A percentile compares a stretch with the other conserved stretches of the same genome.
Conservation (phyloP, 164 flowering plant genomes). For the Dillenia suffruticosa region DNA sequence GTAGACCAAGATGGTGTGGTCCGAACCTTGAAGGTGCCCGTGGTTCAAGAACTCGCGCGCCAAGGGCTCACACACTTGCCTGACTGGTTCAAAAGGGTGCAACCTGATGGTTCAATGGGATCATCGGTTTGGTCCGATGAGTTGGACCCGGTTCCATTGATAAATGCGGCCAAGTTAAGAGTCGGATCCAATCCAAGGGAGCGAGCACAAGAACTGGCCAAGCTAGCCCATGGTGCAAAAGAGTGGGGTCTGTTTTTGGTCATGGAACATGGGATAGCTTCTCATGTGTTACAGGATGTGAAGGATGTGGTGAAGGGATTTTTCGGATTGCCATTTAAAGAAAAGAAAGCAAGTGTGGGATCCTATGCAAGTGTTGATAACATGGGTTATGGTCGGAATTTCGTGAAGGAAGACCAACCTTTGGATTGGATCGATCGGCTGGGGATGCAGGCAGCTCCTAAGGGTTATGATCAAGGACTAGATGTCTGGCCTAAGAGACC, state of each 20-base stretch:
- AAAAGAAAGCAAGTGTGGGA: slow-evolving; percentile 24
- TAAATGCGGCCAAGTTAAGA: slow-evolving; percentile 15
- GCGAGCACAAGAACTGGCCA: slow-evolving; percentile 14
- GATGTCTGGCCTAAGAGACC: slow-evolving; percentile 22
- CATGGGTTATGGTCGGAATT: slow-evolving; percentile 28
- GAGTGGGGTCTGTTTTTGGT: slow-evolving; percentile 22
- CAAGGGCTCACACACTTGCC: slow-evolving; percentile 17
- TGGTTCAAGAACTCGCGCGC: slow-evolving; percentile 26
- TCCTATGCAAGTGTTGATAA: slow-evolving; percentile 18
- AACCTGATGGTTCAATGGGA: too few relatives aligned
- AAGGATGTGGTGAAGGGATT: slow-evolving; percentile 25
- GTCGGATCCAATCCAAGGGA: neutral
- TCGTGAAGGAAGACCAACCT: slow-evolving; percentile 18
- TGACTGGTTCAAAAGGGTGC: slow-evolving; percentile 4
- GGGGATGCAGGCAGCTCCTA: slow-evolving; percentile 20
- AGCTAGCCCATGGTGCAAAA: slow-evolving; percentile 10
- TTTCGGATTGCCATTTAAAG: slow-evolving; percentile 21
- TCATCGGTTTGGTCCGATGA: too few relatives aligned
- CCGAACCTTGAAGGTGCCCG: slow-evolving; percentile 13
- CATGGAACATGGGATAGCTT: slow-evolving; percentile 18
- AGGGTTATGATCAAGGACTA: slow-evolving; percentile 3
- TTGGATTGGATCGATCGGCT: slow-evolving; percentile 32
- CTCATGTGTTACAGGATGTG: slow-evolving; percentile 6
- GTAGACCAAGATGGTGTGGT: slow-evolving; percentile 14
- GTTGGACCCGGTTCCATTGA: neutral